A percentile compares a stretch with the other conserved stretches of the same genome.
Evolutionary conservation across 805 yeast genomes (phyloP).

Genomic region (Pachysolen tannophilus): DNA sequence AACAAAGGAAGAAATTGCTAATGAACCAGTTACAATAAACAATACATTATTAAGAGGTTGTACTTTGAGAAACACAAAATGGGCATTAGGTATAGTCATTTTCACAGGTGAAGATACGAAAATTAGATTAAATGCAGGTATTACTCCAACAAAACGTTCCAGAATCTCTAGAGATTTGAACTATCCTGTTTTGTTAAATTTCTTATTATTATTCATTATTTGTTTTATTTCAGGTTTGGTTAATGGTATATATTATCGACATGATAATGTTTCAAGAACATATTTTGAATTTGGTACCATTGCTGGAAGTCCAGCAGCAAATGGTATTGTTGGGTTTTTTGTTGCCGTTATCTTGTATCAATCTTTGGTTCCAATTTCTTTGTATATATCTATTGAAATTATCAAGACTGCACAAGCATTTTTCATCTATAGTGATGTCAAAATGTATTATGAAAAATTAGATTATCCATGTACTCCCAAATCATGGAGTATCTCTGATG

Average conservation of each 20-base stretch:
- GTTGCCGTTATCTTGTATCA: slow-evolving; percentile 71
- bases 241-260: slow-evolving; percentile 56
- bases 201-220: slow-evolving; percentile 48
- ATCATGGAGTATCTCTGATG: slow-evolving; percentile 80
- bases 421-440: slow-evolving; percentile 62
- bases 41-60: slow-evolving; percentile 68
- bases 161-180: slow-evolving; percentile 60
- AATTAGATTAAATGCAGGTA: slow-evolving; percentile 71
- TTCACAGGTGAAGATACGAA: slow-evolving; percentile 74
- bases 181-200: slow-evolving; percentile 56
- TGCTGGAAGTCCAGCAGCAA: slow-evolving; percentile 51
- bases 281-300: slow-evolving; percentile 57
- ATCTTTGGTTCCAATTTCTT: slow-evolving; percentile 72
- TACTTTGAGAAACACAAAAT: slow-evolving; percentile 63
- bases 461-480: slow-evolving; percentile 78
- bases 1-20: slow-evolving; percentile 20
- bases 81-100: slow-evolving; percentile 69
- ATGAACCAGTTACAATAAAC: slow-evolving; percentile 54
- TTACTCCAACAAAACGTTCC: slow-evolving; percentile 67
- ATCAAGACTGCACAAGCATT: slow-evolving; percentile 71
- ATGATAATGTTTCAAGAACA: slow-evolving; percentile 33
- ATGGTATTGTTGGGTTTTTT: slow-evolving; percentile 62
- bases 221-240: slow-evolving; percentile 65
- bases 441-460: slow-evolving; percentile 59
- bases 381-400: slow-evolving; percentile 72